phyloP scores from a whole-genome alignment of 352 stramenopile genomes.

The Globisporangium megalacanthum region DNA sequence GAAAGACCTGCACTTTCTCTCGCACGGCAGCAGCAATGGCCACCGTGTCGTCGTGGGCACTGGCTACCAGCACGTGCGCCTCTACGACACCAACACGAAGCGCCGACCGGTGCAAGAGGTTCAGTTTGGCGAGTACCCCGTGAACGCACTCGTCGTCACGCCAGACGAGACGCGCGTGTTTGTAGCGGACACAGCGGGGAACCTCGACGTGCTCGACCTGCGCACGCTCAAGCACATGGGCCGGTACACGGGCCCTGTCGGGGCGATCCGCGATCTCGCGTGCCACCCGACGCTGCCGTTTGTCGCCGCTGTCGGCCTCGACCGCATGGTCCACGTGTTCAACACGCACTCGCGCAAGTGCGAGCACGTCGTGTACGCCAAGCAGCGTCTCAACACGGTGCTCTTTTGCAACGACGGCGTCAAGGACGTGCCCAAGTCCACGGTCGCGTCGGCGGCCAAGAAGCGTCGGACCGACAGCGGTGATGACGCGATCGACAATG shows the following conservation, averaged over 20 bases:
- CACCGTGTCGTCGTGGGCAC: conserved; percentile 74
- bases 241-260: conserved; percentile 84
- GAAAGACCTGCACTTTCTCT: conserved; percentile 69
- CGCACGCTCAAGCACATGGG: conserved; percentile 82
- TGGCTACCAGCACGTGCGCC: conserved; percentile 67
- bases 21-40: conserved; percentile 52
- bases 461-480: conserved; percentile 39
- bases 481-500: conserved; percentile 32
- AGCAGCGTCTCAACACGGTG: conserved; percentile 89
- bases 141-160: conserved; percentile 66
- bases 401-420: conserved; percentile 85
- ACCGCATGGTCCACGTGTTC: conserved; percentile 94
- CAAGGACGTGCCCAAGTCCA: conserved; percentile 38
- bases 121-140: conserved; percentile 67
- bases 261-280: conserved; percentile 87
- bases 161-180: conserved; percentile 75
- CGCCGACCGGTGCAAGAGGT: conserved; percentile 66
- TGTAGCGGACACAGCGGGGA: conserved; percentile 86
- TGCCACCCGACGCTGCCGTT: conserved; percentile 88
- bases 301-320: conserved; percentile 88
- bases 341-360: conserved; percentile 83
- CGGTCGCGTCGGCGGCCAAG: conserved; percentile 35
- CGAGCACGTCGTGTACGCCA: conserved; percentile 68
- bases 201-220: conserved; percentile 87
- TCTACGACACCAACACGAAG: conserved; percentile 89